phyloP scores from a whole-genome alignment of 2,329 filamentous ascomycete species.

The Exserohilum rostratum region DNA sequence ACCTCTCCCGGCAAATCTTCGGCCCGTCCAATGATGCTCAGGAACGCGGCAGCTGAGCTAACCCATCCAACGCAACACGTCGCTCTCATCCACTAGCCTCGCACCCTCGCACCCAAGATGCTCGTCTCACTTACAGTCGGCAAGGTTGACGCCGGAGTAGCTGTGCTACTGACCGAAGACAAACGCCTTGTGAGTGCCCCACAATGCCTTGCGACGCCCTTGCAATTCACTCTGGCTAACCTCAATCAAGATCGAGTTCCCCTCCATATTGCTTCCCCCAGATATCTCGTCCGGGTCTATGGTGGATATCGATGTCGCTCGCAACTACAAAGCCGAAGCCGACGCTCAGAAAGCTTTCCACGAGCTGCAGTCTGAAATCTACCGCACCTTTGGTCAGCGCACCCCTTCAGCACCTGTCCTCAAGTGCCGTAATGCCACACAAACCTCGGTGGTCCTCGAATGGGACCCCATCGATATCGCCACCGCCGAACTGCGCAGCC shows the following conservation, averaged over 20 bases:
- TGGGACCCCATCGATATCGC: constrained; percentile 96
- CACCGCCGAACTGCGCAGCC: constrained; percentile 86
- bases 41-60: constrained; percentile 12
- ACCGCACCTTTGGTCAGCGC: constrained; percentile 79
- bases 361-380: constrained; percentile 86
- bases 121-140: constrained; percentile 96
- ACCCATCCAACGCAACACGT: constrained; percentile 5
- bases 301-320: constrained; percentile 93
- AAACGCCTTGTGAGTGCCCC: constrained; percentile 81
- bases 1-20: constrained; percentile 8
- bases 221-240: constrained; percentile 33
- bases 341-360: constrained; percentile 78
- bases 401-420: constrained; percentile 79
- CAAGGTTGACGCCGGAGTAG: constrained; percentile 98
- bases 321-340: constrained; percentile 80
- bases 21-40: constrained; percentile 12
- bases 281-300: constrained; percentile 97
- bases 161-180: constrained; percentile 93
- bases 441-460: constrained; percentile 97
- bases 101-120: constrained; percentile 62
- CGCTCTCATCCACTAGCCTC: not conserved
- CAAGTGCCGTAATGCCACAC: constrained; percentile 93
- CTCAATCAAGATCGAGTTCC: constrained; percentile 84
- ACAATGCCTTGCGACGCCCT: constrained; percentile 23
- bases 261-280: constrained; percentile 91